Evolutionary conservation across 441 rosid species (phyloP), one percentile per base, ranked within the genome.

Genomic region (Euphorbia celastroides): DNA sequence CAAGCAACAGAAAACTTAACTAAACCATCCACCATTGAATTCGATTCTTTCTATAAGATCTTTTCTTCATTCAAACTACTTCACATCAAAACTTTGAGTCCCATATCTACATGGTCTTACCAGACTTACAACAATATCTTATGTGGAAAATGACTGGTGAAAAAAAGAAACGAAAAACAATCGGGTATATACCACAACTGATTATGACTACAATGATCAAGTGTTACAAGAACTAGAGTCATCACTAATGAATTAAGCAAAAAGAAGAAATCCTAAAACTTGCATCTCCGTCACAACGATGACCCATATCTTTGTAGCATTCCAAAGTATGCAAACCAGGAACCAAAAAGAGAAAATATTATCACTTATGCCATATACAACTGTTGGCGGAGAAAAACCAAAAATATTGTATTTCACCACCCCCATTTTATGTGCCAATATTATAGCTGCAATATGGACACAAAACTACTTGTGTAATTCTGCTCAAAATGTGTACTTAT

Each of bases 391-490:
- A 55, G 68, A 57, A 61, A 55, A 65, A 44, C 25, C 52, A 69
- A 63, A 64, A 66, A 58, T 10, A 38, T 62, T n/a, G n/a, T 68
- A 65, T 64, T 71, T 71, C 66, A 60, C 59, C 75, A 65, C 69
- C 70, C 44, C 72, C 52, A 65, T 51, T 56, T 58, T 50, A n/a
- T n/a, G 62, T 57, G 71, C 64, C 64, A 48, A 67, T 31, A 64
- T 26, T 34, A 2, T 5, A 42, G 30, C 50, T 10, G 22, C 13
- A 58, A 16, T n/a, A 62, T 56, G 34, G 57, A 66, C 66, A 34
- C 64, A 58, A 20, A 46, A 59, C 50, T 22, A 56, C 52, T 54
- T 41, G 23, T 48, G 55, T 30, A 58, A 44, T 68, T 55, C 13
- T 57, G 56, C 72, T 60, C 57, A 57, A 23, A 60, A 26, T 48